These are phyloP conservation scores for Saprolegnia parasitica DNA, from an alignment of 352 stramenopile genomes.

Conservation along the genomic window DNA sequence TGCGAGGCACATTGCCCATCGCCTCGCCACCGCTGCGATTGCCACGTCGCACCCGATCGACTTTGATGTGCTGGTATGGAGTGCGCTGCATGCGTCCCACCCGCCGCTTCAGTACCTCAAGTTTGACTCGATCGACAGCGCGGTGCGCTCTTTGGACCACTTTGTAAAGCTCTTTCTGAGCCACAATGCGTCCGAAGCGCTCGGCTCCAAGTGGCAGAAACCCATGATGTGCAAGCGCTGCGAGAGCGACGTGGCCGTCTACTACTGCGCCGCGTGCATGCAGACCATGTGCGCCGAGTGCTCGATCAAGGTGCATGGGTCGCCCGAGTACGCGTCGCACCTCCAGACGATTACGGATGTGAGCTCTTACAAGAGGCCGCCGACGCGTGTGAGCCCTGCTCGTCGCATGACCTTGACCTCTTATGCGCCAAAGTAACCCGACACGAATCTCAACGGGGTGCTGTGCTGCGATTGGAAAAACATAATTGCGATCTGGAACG, in stretches of 20 bases:
- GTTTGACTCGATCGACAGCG: not conserved
- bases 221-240: constrained; percentile 2
- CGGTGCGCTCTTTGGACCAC: not conserved
- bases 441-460: not conserved
- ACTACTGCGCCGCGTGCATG: not conserved
- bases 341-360: not conserved
- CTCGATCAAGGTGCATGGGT: not conserved
- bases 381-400: not conserved
- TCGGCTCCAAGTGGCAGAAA: not conserved
- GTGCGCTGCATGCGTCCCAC: not conserved
- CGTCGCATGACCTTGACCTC: not conserved
- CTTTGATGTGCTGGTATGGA: not conserved
- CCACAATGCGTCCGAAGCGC: not conserved
- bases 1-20: not conserved
- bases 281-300: not conserved
- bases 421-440: not conserved
- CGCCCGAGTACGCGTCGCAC: not conserved
- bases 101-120: not conserved
- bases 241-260: not conserved
- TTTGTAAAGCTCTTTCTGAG: not conserved
- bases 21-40: not conserved
- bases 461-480: not conserved
- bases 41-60: not conserved
- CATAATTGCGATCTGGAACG: too few relatives aligned
- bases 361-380: not conserved